These are phyloP conservation scores for Lichenothelia convexa DNA, from an alignment of 495 filamentous ascomycete genomes.

Conservation along the genomic window DNA sequence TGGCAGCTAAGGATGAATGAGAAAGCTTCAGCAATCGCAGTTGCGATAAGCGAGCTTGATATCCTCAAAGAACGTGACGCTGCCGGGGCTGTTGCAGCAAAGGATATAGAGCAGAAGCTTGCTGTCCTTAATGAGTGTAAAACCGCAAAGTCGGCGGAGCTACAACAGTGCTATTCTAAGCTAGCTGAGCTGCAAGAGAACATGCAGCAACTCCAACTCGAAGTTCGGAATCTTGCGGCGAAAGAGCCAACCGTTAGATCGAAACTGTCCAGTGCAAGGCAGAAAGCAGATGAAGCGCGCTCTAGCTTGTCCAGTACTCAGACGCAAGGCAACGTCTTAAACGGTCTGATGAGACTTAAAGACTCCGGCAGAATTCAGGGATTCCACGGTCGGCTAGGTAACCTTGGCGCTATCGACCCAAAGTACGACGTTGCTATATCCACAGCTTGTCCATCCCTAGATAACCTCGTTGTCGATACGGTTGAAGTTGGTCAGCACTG, in stretches of 20 bases:
- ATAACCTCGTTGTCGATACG: constrained; percentile 90
- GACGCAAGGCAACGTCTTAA: constrained; percentile 81
- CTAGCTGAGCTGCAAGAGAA: constrained; percentile 58
- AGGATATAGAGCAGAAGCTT: constrained; percentile 72
- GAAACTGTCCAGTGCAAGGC: constrained; percentile 68
- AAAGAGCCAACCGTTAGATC: constrained; percentile 65
- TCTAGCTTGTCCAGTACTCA: constrained; percentile 76
- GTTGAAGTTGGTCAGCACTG: constrained; percentile 92
- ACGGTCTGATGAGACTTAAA: constrained; percentile 79
- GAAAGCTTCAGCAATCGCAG: constrained; percentile 81
- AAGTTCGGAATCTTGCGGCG: constrained; percentile 49
- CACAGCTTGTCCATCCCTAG: constrained; percentile 75
- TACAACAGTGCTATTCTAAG: constrained; percentile 56
- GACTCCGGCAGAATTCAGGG: constrained; percentile 93
- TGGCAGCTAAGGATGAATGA: constrained; percentile 95
- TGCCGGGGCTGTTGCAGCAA: constrained; percentile 60
- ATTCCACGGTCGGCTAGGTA: constrained; percentile 89
- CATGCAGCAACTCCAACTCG: constrained; percentile 44
- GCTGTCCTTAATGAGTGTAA: constrained; percentile 49
- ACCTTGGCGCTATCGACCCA: constrained; percentile 86
- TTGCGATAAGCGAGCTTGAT: constrained; percentile 82
- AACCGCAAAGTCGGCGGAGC: constrained; percentile 48
- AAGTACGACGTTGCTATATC: constrained; percentile 94
- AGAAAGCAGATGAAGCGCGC: constrained; percentile 89
- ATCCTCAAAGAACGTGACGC: constrained; percentile 79